Evolutionary conservation across 2,329 filamentous ascomycete genomes (phyloP), one percentile per base, ranked within the genome.

Genomic region (Nannizziopsis barbatae): DNA sequence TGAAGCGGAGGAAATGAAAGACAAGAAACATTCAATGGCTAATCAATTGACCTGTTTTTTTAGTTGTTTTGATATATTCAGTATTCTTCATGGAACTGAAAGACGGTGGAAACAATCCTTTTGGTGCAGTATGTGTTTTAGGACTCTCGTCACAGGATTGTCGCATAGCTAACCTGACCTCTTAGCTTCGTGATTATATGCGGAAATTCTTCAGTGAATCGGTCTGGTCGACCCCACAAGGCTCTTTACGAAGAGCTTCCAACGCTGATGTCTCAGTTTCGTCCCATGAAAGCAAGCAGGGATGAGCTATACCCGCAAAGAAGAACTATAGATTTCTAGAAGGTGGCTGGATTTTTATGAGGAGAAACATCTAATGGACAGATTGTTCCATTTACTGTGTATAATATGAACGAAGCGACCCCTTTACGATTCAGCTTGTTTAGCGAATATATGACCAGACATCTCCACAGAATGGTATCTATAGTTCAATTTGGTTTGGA

Each of bases 51-150:
- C 22, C n/a, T 36, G 45, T 9, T 39, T 20, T 14, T 42, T 40
- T 53, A 71, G 69, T 66, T 54, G 62, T 70, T 20, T 38, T 68
- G 39, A 47, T 68, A 42, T 72, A 72, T 51, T 62, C 65, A 11
- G 56, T 70, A 22, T 56, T 72, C 1, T 69, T 69, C 45, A 68
- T 71, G 65, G 64, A 69, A 53, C 70, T 68, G 67, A 47, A 50
- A 36, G 65, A 65, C 55, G 60, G 62, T n/a, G 58, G 58, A 46
- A 60, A 59, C 12, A 49, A 68, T 64, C 54, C 66, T 65, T 67
- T 71, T 52, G 61, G 67, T 43, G 61, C 62, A 47, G 67, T 70
- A 50, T 61, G 63, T 58, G n/a, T 4, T 42, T 38, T 44, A 7
- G 30, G 37, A 14, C 33, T 37, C 15, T 15, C 14, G 14, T 12